Conservation (phyloP, 495 filamentous ascomycete genomes). For the Neurospora cerealis region DNA sequence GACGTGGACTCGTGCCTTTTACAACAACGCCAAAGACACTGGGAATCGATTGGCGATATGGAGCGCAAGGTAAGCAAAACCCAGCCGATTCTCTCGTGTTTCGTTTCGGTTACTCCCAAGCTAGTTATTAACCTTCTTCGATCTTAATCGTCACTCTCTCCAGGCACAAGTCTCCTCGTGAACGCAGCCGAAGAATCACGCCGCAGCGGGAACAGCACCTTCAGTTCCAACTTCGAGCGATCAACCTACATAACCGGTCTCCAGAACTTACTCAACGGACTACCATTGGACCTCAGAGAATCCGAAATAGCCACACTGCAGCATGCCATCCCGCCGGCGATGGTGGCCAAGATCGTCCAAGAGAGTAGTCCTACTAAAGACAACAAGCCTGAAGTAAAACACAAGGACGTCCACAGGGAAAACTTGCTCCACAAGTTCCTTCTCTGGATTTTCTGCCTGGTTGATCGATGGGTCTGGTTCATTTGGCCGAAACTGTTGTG, state of each 20-base stretch:
- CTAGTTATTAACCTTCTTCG: neutral
- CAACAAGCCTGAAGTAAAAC: neutral
- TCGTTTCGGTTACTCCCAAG: neutral
- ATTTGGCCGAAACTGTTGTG: neutral
- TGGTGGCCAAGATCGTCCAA: neutral
- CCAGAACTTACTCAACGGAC: conserved; percentile 54
- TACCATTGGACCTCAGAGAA: conserved; percentile 48
- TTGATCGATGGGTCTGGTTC: conserved; percentile 4
- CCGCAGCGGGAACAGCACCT: neutral
- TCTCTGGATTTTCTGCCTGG: conserved; percentile 3
- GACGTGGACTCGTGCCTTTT: neutral
- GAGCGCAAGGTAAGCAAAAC: conserved; percentile 19
- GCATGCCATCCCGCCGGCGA: conserved; percentile 31
- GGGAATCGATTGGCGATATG: conserved; percentile 19
- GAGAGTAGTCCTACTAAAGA: neutral
- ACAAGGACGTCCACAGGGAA: neutral
- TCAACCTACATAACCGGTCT: conserved; percentile 58
- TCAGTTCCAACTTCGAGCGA: conserved; percentile 40
- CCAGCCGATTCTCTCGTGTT: neutral
- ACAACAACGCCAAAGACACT: neutral
- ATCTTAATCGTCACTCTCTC: neutral
- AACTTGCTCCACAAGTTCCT: conserved; percentile 7
- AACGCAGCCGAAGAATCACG: conserved; percentile 4
- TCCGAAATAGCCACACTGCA: conserved; percentile 37
- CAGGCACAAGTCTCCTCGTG: conserved; percentile 12